Percentiles rank a stretch among this genome's conserved stretches.
Conservation (phyloP, 192 early-diverging fungal species). For the Phycomyces nitens region DNA sequence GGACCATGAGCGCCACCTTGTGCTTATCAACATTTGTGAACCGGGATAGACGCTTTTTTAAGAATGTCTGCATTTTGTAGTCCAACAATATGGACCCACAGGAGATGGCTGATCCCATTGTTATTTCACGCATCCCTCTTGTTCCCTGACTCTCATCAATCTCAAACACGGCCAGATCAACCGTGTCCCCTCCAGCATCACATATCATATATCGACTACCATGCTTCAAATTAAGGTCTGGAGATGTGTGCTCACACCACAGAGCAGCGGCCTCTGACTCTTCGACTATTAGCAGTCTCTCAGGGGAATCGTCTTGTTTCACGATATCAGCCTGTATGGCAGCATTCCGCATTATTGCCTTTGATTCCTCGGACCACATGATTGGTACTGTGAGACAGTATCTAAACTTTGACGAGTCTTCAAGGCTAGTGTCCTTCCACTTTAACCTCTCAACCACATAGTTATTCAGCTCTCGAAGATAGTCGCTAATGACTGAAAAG, state of each 20-base stretch:
- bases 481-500: conserved; percentile 33
- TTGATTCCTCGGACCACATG: conserved; percentile 50
- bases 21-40: too few relatives aligned
- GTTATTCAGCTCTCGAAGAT: conserved; percentile 41
- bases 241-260: conserved; percentile 46
- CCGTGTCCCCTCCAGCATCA: conserved; percentile 54
- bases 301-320: conserved; percentile 34
- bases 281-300: conserved; percentile 35
- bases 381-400: conserved; percentile 51
- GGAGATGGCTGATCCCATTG: conserved; percentile 40
- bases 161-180: conserved; percentile 46
- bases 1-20: too few relatives aligned
- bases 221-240: conserved; percentile 39
- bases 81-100: conserved; percentile 48
- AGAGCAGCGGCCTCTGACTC: conserved; percentile 47
- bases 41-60: conserved; percentile 33
- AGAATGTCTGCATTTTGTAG: conserved; percentile 37
- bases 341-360: conserved; percentile 45
- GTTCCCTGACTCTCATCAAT: conserved; percentile 29
- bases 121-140: conserved; percentile 40
- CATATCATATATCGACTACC: conserved; percentile 49
- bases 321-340: conserved; percentile 45
- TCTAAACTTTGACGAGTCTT: conserved; percentile 33
- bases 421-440: too few relatives aligned
- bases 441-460: conserved; percentile 34